Evolutionary conservation across 257 asterid species (phyloP).

Genomic region (Ehretia macrophylla): DNA sequence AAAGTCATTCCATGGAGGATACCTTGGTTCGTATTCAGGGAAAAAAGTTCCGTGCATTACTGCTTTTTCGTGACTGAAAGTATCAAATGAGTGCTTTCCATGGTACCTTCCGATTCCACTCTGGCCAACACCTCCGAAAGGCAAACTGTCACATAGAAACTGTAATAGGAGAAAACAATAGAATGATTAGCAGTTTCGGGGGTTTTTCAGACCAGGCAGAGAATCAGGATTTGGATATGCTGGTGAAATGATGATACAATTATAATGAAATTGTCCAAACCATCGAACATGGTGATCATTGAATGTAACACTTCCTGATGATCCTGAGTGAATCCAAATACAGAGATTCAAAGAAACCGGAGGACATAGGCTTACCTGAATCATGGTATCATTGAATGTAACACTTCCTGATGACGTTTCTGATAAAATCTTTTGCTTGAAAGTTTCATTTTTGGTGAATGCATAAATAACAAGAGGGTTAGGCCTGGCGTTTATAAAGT

Average conservation of each 20-base stretch:
- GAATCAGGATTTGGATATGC: too few relatives aligned
- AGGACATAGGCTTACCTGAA: conserved; percentile 46
- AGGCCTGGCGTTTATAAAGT: conserved; percentile 58
- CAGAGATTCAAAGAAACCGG: neutral
- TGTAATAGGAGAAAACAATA: conserved; percentile 26
- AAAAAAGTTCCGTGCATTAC: conserved; percentile 61
- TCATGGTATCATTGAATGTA: conserved; percentile 70
- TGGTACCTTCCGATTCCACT: conserved; percentile 90
- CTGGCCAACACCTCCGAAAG: conserved; percentile 88
- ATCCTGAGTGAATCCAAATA: too few relatives aligned
- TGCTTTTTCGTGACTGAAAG: conserved; percentile 90
- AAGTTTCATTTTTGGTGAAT: conserved; percentile 55
- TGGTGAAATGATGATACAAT: too few relatives aligned
- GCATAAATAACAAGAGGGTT: conserved; percentile 85
- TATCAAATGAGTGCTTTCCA: conserved; percentile 81
- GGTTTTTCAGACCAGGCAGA: too few relatives aligned
- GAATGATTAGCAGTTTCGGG: neutral
- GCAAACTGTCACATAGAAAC: conserved; percentile 68
- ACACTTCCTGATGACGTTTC: conserved; percentile 87
- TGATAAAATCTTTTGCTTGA: conserved; percentile 52
- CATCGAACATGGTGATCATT: too few relatives aligned
- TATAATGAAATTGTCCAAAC: too few relatives aligned
- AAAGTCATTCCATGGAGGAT: conserved; percentile 90
- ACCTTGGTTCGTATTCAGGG: conserved; percentile 67
- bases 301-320: too few relatives aligned